Base-by-base conservation (phyloP, 1,284 basidiomycete genomes). In the Microbotryum intermedium region DNA sequence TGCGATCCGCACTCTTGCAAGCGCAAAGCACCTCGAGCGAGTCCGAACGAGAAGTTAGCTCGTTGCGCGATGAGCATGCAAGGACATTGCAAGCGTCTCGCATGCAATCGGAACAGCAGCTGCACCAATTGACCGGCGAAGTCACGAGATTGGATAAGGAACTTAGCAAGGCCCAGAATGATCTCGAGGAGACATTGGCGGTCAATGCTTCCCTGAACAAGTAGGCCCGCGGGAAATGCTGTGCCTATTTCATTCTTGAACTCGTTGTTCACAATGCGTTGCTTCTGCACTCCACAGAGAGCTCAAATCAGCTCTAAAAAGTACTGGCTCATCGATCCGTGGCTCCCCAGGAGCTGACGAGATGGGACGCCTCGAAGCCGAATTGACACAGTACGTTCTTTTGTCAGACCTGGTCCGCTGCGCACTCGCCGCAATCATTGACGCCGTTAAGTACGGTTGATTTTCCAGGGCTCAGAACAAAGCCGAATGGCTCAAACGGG, bases 91-190 rank as follows among this genome's bases (percentile, higher is more conserved):
- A 39, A 16, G 10, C 28, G 20, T 47, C 28, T 57, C 34, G 44
- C 50, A 92, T 90, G 2, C 90, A 90, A 6, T 78, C 81, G 34
- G 34, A 39, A 39, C 34, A 39, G 34, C 34, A 90, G 74, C 89
- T 90, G 73, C 79, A 82, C 39, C 80, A 78, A 48, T 82, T 91
- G 60, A 83, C 85, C 73, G 82, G 82, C 61, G 89, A 92, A 74
- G 89, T 91, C 72, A 85, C 88, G 70, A 82, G 87, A 70, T 80
- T 92, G n/a, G 63, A 68, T 23, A 51, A 66, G 16, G 59, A 67
- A 28, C 59, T 71, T 20, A 58, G 59, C 16, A 65, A 63, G 58
- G 68, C 67, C 9, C 61, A 67, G 13, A 45, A 51, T 39, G 70
- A 71, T 21, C 62, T 71, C 39, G 70, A 71, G 43, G 70, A 70